These are phyloP conservation scores for Colletotrichum siamense DNA, from an alignment of 2,329 filamentous ascomycete genomes.

Conservation along the genomic window DNA sequence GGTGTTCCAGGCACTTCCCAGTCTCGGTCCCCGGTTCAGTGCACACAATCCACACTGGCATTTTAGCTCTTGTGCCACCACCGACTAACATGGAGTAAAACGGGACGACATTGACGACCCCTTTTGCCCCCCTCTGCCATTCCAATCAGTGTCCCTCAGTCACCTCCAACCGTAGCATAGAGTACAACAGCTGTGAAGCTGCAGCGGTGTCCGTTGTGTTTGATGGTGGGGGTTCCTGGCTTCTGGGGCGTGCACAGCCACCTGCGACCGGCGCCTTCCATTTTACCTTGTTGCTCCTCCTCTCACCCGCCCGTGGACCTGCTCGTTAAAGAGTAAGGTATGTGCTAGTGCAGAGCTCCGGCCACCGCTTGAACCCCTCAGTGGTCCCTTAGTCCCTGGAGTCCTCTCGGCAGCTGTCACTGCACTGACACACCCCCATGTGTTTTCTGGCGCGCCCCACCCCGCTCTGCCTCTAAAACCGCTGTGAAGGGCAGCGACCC, in stretches of 20 bases:
- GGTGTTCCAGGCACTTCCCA: background rate
- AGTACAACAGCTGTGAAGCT: background rate
- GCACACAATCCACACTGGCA: background rate
- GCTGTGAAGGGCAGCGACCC: background rate
- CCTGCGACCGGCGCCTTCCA: background rate
- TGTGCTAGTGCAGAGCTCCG: background rate
- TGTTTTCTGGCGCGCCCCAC: constrained; percentile 4
- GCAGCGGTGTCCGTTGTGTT: background rate
- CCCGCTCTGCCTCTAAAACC: background rate
- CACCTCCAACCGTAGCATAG: background rate
- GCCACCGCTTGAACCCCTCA: background rate
- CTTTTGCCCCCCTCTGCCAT: background rate
- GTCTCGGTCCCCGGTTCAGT: background rate
- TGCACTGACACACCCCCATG: constrained; percentile 13
- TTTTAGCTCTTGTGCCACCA: background rate
- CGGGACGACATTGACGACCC: background rate
- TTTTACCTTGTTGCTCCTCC: background rate
- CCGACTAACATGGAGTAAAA: background rate
- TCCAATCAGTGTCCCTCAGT: background rate
- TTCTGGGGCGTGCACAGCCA: constrained; percentile 6
- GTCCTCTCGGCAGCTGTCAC: constrained; percentile 4
- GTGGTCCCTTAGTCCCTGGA: background rate
- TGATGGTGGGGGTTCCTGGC: background rate
- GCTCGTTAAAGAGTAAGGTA: background rate
- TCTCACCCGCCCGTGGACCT: background rate